These are phyloP conservation scores for Alternaria consortialis DNA, from an alignment of 2,329 filamentous ascomycete species.

Conservation along the genomic window DNA sequence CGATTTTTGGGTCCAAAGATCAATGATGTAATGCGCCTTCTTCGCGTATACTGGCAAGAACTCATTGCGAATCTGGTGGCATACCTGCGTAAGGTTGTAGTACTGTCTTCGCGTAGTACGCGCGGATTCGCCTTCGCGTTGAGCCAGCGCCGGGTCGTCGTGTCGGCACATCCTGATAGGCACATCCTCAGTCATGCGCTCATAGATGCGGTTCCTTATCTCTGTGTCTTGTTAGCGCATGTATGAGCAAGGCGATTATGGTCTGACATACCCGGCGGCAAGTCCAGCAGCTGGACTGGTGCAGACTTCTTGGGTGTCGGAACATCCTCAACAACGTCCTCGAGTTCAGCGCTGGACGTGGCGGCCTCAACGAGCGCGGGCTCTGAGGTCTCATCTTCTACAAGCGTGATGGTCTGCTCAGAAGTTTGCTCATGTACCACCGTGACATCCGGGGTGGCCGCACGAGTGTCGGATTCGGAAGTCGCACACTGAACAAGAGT, in stretches of 20 bases:
- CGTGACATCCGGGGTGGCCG: not conserved
- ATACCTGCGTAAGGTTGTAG: constrained; percentile 36
- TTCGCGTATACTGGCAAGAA: constrained; percentile 32
- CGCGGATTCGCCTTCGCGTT: constrained; percentile 4
- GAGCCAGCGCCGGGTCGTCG: constrained; percentile 18
- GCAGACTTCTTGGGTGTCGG: constrained; percentile 9
- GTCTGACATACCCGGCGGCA: constrained; percentile 16
- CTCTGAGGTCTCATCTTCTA: not conserved
- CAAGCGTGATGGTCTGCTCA: not conserved
- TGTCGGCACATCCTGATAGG: constrained; percentile 23
- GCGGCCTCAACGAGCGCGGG: not conserved
- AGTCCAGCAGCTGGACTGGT: constrained; percentile 9
- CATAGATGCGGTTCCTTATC: constrained; percentile 22
- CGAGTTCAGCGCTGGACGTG: not conserved
- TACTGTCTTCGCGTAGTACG: constrained; percentile 10
- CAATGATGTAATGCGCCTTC: constrained; percentile 20
- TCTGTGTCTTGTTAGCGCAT: constrained; percentile 15
- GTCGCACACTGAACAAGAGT: not conserved
- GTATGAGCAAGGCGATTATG: not conserved
- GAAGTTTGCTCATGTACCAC: not conserved
- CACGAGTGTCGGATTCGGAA: not conserved
- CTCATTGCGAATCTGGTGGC: constrained; percentile 35
- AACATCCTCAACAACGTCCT: not conserved
- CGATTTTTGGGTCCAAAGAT: constrained; percentile 15
- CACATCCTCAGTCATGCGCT: constrained; percentile 17